A percentile compares a stretch with the other conserved stretches of the same genome.
phyloP scores from a whole-genome alignment of 23 red algal genomes.

The Gracilaria gracilis region DNA sequence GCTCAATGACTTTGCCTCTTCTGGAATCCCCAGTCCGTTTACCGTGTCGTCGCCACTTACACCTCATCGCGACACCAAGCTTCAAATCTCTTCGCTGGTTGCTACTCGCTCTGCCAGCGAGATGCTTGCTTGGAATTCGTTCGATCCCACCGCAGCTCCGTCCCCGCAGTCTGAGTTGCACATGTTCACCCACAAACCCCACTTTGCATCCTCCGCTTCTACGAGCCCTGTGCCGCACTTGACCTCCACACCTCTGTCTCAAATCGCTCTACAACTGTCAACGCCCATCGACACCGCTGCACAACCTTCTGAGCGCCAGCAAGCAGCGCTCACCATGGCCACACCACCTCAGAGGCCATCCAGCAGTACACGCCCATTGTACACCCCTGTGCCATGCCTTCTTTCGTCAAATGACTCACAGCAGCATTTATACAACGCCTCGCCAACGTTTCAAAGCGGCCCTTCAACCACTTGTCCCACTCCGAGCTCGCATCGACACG shows the following conservation, averaged over 20 bases:
- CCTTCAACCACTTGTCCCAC: neutral
- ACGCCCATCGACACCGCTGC: neutral
- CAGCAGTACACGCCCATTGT: neutral
- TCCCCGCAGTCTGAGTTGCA: neutral
- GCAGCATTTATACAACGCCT: neutral
- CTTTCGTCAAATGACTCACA: neutral
- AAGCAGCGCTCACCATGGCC: neutral
- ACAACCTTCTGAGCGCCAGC: neutral
- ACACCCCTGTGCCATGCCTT: neutral
- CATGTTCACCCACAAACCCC: neutral
- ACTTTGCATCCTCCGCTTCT: neutral
- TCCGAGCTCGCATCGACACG: neutral
- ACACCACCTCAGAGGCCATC: neutral
- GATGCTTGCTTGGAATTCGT: constrained; percentile 8
- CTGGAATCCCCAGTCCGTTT: constrained; percentile 61
- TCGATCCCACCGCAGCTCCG: neutral
- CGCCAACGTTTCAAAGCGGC: neutral
- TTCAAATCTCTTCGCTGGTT: constrained; percentile 60
- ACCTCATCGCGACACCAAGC: constrained; percentile 51
- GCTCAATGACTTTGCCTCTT: constrained; percentile 37
- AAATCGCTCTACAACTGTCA: neutral
- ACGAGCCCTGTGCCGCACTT: neutral
- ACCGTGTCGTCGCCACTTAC: constrained; percentile 68
- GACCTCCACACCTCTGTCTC: neutral
- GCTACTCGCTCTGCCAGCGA: constrained; percentile 5